Base-by-base conservation (phyloP, 2,329 filamentous ascomycete species). In the Colletotrichum navitas region DNA sequence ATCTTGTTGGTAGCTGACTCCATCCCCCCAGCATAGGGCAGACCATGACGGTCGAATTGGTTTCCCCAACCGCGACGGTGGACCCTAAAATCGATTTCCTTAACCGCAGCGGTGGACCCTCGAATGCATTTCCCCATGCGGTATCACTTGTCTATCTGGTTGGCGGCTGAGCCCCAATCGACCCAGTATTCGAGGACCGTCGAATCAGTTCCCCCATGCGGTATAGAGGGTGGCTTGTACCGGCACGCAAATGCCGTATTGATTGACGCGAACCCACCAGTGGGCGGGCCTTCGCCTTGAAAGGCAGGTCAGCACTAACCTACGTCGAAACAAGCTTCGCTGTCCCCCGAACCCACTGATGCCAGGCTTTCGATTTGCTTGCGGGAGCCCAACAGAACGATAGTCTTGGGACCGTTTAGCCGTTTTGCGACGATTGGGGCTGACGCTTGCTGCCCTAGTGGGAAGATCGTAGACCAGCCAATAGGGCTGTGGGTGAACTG, bases 311-410 rank as follows among this genome's bases (percentile, higher is more conserved):
- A 52, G 58, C 64, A 26, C 68, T 64, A 68, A 55, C 29, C 60
- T 59, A 55, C 29, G 66, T 59, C 39, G 29, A 68, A 71, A 71
- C 68, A 71, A 71, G 68, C 68, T 71, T 68, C 65, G 54, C 59
- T 39, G 18, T 21, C 56, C 18, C 55, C 36, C 41, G 45, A 36
- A 12, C 21, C 36, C 24, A 8, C 18, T 10, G 32, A n/a, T 24
- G 34, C 32, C 14, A n/a, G 21, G 11, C 1, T n/a, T 21, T 34
- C n/a, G 32, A n/a, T 34, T 21, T 16, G 52, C 32, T 39, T 7
- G 52, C 52, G 32, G 32, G 21, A 1, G 32, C 52, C 47, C 2
- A 16, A 16, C 14, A 51, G 6, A 2, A 5, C 12, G 6, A 5
- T 2, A 18, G 4, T 21, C 18, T n/a, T 8, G 51, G 10, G 21